These are phyloP conservation scores for Sordariomycetes sp. DNA, from an alignment of 2,329 filamentous ascomycete species.

Conservation along the genomic window DNA sequence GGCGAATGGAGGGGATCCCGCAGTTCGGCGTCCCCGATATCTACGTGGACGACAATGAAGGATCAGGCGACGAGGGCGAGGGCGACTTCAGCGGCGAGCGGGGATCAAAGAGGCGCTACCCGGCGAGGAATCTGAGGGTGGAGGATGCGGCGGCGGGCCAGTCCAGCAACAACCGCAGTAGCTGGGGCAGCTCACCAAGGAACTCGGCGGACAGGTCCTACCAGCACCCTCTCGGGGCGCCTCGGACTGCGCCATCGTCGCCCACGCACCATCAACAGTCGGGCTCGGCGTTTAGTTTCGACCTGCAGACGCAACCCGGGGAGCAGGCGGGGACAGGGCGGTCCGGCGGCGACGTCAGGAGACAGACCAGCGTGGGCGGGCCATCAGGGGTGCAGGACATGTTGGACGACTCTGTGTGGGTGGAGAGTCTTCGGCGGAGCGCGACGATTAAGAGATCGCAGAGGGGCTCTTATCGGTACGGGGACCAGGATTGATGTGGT, in stretches of 20 bases:
- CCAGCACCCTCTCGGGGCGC: slow-evolving; percentile 42
- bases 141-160: slow-evolving; percentile 20
- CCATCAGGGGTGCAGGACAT: slow-evolving; percentile 62
- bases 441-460: slow-evolving; percentile 54
- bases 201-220: slow-evolving; percentile 21
- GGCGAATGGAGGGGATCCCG: slow-evolving; percentile 68
- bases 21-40: slow-evolving; percentile 83
- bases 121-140: slow-evolving; percentile 15
- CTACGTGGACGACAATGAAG: slow-evolving; percentile 69
- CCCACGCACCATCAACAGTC: slow-evolving; percentile 28
- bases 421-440: slow-evolving; percentile 81
- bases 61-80: slow-evolving; percentile 10
- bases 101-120: background rate
- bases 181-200: slow-evolving; percentile 19
- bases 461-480: slow-evolving; percentile 20
- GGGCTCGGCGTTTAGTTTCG: slow-evolving; percentile 47
- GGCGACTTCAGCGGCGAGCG: background rate
- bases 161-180: slow-evolving; percentile 22
- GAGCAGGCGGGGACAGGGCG: slow-evolving; percentile 8
- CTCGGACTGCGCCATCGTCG: slow-evolving; percentile 32
- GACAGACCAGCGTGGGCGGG: slow-evolving; percentile 2
- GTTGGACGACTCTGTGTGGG: slow-evolving; percentile 84
- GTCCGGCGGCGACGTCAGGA: slow-evolving; percentile 4
- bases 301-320: slow-evolving; percentile 35
- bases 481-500: slow-evolving; percentile 7